These are phyloP conservation scores for Cladochytrium replicatum DNA, from an alignment of 192 early-diverging fungal genomes.

Conservation along the genomic window DNA sequence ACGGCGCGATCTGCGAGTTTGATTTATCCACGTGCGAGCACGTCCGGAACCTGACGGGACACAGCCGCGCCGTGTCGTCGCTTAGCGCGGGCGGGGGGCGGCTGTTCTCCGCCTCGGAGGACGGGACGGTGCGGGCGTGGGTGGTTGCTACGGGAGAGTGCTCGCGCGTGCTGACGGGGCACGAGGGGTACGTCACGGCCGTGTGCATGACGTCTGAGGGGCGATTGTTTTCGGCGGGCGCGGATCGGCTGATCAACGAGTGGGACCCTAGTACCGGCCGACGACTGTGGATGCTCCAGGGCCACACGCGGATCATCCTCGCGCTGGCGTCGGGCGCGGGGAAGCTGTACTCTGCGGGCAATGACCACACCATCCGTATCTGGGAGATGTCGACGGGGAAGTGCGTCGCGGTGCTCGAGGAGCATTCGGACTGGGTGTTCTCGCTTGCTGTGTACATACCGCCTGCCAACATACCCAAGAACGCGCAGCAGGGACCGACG, in stretches of 20 bases:
- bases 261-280: slow-evolving; percentile 5
- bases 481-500: no score
- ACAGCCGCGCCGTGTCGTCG: slow-evolving; percentile 1
- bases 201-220: slow-evolving; percentile 13
- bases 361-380: slow-evolving; percentile 10
- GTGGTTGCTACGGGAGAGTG: background rate
- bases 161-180: slow-evolving; percentile 1
- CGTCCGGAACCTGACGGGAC: no score
- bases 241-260: slow-evolving; percentile 8
- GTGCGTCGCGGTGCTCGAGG: slow-evolving; percentile 7
- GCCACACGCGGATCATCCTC: background rate
- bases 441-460: slow-evolving; percentile 18
- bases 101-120: slow-evolving; percentile 19
- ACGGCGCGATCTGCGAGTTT: background rate
- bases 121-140: slow-evolving; percentile 23
- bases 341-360: slow-evolving; percentile 19
- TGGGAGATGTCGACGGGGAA: slow-evolving; percentile 17
- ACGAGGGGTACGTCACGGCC: slow-evolving; percentile 16
- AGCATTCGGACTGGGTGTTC: slow-evolving; percentile 19
- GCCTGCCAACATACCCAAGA: no score
- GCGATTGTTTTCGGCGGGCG: slow-evolving; percentile 2
- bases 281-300: slow-evolving; percentile 4
- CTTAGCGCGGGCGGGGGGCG: background rate
- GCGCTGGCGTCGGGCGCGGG: slow-evolving; percentile 9
- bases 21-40: no score